phyloP scores from a whole-genome alignment of 2,329 filamentous ascomycete genomes.

The Pseudogymnoascus sp. region DNA sequence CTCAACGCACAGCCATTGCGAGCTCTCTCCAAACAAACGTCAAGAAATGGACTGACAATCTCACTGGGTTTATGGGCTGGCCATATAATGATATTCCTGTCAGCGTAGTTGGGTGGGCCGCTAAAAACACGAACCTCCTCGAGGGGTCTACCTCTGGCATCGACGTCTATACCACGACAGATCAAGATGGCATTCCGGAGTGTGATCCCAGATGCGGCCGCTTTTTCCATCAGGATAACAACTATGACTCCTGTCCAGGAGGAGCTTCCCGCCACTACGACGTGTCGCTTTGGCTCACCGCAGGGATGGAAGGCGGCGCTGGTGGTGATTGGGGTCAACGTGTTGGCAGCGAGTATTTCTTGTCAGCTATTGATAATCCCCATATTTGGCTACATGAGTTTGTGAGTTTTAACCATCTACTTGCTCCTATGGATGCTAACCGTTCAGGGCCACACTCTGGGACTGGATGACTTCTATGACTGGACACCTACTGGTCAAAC shows the following conservation, averaged over 20 bases:
- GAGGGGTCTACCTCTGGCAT: slow-evolving; percentile 31
- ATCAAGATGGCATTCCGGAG: slow-evolving; percentile 34
- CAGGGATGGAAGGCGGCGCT: slow-evolving; percentile 36
- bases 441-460: slow-evolving; percentile 33
- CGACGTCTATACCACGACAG: slow-evolving; percentile 35
- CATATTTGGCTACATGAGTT: slow-evolving; percentile 41
- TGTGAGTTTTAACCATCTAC: neutral
- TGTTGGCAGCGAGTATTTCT: slow-evolving; percentile 37
- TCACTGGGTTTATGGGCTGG: slow-evolving; percentile 37
- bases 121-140: slow-evolving; percentile 31
- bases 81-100: slow-evolving; percentile 34
- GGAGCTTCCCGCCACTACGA: slow-evolving; percentile 36
- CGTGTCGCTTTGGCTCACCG: slow-evolving; percentile 40
- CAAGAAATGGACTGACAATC: slow-evolving; percentile 35
- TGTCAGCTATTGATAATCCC: slow-evolving; percentile 31
- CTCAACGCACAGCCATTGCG: slow-evolving; percentile 32
- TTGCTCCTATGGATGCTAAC: neutral
- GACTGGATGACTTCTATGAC: slow-evolving; percentile 35
- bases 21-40: slow-evolving; percentile 30
- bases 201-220: slow-evolving; percentile 35
- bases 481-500: slow-evolving; percentile 35
- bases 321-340: slow-evolving; percentile 42
- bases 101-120: slow-evolving; percentile 37
- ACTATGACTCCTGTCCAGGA: slow-evolving; percentile 34
- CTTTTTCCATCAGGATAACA: slow-evolving; percentile 37